Base-by-base conservation (phyloP, 2,329 filamentous ascomycete species). In the Paecilomyces niveus region DNA sequence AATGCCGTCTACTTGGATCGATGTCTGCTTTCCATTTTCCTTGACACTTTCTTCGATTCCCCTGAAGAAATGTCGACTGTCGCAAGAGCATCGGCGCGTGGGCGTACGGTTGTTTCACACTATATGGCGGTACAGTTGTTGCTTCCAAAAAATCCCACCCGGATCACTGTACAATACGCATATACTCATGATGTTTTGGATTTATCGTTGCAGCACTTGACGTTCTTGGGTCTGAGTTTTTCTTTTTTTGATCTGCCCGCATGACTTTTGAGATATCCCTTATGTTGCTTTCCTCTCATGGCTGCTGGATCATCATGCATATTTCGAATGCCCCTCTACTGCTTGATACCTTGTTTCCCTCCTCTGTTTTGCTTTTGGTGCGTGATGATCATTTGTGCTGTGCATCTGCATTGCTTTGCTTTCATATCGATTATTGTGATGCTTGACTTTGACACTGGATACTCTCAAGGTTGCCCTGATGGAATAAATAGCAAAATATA, bases 1-100 rank as follows among this genome's bases (percentile, higher is more conserved):
- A 54, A 61, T n/a, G 33, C 45, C 54, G 15, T 6, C 18, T 45
- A n/a, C 15, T 26, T 26, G 24, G 35, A 45, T 45, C 35, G 35
- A 18, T 18, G 35, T 45, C 35, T 45, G 18, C 15, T n/a, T 45
- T 45, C 7, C 15, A 45, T 45, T n/a, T 45, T 7, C n/a, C 35
- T 55, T 64, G 54, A 65, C 56, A 32, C 18, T 50, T 33, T 35
- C 35, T 7, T 45, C 2, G 35, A 45, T 45, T n/a, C n/a, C 3
- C 15, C 35, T 45, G 5, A 45, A 45, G 35, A 45, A 45, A 45
- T 18, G 13, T 45, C 35, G 35, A 6, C 35, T 45, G 35, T 45
- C n/a, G 35, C 35, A 45, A 45, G 35, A 45, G 35, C 35, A 45
- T 45, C 35, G 24, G 24, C 24, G 35, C 24, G 51, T 26, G 29